Base-by-base conservation (phyloP, 805 yeast species). In the Nakazawaea ambrosiae region DNA sequence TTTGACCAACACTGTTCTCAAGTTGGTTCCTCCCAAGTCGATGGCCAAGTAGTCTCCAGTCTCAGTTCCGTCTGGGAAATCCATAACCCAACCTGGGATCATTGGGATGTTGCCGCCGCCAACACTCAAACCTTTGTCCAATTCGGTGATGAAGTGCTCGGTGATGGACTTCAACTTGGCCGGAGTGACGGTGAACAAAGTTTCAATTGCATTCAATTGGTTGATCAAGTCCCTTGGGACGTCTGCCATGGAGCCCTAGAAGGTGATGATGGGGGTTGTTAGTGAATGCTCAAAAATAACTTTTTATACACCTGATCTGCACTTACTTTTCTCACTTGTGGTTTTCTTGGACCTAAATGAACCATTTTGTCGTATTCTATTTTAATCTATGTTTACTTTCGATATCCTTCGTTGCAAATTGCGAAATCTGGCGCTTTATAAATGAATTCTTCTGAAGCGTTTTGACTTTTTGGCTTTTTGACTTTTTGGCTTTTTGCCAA, bases 11-110 rank as follows among this genome's bases (percentile, higher is more conserved):
- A 90, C 96, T 34, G 88, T 95, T 60, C 98, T 78, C 61, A 90
- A 72, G 66, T 90, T 90, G 45, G 98, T 90, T 45, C 98, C 98
- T 58, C 98, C 98, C 65, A 90, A 73, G 60, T 90, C 98, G 43
- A 92, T 82, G 37, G 97, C 97, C 57, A 90, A 65, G 62, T 73
- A 90, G 49, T 86, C 80, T 47, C 98, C 98, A 29, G 71, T 73
- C 61, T 90, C 98, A 49, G 77, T 65, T 47, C 98, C 98, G 35
- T 90, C 81, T 47, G 97, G 97, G 68, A 69, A 82, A 54, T 83
- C 94, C 71, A 88, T 68, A 39, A 90, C 97, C 97, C 97, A 90
- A 45, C 94, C 85, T 33, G 95, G 95, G 56, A 82, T 88, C 97
- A 90, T 90, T 44, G 98, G 97, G 54, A 87, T 86, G 59, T 81